Evolutionary conservation across 2,329 filamentous ascomycete genomes (phyloP), one percentile per base, ranked within the genome.

Genomic region (Zymoseptoria brevis): DNA sequence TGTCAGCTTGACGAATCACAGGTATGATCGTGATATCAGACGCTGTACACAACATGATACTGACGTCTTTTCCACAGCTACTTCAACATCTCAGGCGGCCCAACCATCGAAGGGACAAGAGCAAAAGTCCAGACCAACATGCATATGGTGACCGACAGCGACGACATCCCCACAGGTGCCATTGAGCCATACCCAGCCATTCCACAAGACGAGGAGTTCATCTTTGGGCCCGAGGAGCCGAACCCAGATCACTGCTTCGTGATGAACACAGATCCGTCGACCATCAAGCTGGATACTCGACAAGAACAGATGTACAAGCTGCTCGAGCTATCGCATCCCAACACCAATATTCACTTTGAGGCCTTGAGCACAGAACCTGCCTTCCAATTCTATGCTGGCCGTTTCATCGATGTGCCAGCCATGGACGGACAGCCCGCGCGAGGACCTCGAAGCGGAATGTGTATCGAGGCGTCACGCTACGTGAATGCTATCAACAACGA

Each of bases 381-480:
- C 0, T 97, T 96, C 80, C 93, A 97, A 75, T 96, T 96, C 77
- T 97, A 97, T 76, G 95, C 91, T 0, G 94, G 93, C 64, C 87
- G 89, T 71, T 87, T 86, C 70, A 91, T 95, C 65, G 78, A 94
- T 67, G 87, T 96, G 11, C 87, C 89, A 0, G 87, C 75, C n/a
- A 77, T 79, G 21, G 79, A 77, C 30, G 80, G 78, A 2, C 74
- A 83, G 26, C 83, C 87, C 0, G 85, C 87, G 0, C 82, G 89
- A 54, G 83, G 81, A 0, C 71, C 83, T 3, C 83, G 90, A 54
- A 84, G 86, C 51, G 93, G 88, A 0, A 95, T 97, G 77, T 96
- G 91, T 74, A 87, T 96, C 50, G 94, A 99, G 79, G 92, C 93
- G 0, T 89, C 89, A 69, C 84, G 94, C 21, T 97, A 88, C 73